Evolutionary conservation across 805 yeast genomes (phyloP).

Genomic region (Priceomyces carsonii): DNA sequence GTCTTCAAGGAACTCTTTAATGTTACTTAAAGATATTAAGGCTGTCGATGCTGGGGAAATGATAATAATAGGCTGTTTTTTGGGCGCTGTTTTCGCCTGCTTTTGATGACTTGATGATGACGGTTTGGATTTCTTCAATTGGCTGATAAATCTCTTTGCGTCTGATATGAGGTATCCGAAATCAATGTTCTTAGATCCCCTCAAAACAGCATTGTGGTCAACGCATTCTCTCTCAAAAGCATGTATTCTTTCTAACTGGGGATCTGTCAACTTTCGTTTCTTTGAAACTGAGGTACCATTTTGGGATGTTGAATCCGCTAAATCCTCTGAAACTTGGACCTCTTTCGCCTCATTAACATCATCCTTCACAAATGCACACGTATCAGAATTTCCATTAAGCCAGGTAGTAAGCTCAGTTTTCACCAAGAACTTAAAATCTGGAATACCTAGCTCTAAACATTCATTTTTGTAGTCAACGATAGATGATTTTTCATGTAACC

Average conservation of each 20-base stretch:
- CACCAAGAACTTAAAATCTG: slow-evolving; percentile 78
- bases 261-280: slow-evolving; percentile 41
- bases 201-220: slow-evolving; percentile 59
- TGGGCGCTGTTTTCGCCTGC: slow-evolving; percentile 11
- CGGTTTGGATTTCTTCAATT: slow-evolving; percentile 38
- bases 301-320: no score
- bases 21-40: slow-evolving; percentile 38
- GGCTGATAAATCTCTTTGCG: slow-evolving; percentile 57
- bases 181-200: slow-evolving; percentile 68
- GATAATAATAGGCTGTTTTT: slow-evolving; percentile 44
- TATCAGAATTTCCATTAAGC: slow-evolving; percentile 68
- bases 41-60: slow-evolving; percentile 49
- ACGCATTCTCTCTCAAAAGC: slow-evolving; percentile 51
- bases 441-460: slow-evolving; percentile 63
- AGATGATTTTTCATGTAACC: slow-evolving; percentile 70
- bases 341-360: slow-evolving; percentile 5
- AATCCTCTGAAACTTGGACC: no score
- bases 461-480: slow-evolving; percentile 80
- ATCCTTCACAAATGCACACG: slow-evolving; percentile 49
- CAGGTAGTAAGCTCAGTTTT: slow-evolving; percentile 82
- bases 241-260: slow-evolving; percentile 48
- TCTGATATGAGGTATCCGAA: slow-evolving; percentile 70
- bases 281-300: slow-evolving; percentile 12
- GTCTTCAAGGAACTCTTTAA: slow-evolving; percentile 56
- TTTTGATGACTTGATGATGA: slow-evolving; percentile 10